Percentiles rank a stretch among this genome's conserved stretches.
Conservation (phyloP, 2,329 filamentous ascomycete species). For the Tolypocladium paradoxum region DNA sequence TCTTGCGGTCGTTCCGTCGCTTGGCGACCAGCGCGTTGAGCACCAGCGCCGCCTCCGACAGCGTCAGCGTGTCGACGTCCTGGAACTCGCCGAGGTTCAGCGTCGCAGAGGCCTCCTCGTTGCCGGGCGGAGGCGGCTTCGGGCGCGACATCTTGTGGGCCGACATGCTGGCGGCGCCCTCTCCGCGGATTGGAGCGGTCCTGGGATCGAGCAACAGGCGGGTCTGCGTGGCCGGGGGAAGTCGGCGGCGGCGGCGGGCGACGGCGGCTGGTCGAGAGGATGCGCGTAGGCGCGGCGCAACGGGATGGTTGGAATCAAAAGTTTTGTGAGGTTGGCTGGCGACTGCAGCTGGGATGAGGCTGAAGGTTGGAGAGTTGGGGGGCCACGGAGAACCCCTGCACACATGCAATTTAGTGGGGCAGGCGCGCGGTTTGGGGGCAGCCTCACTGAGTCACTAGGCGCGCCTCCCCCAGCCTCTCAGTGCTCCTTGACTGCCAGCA, state of each 20-base stretch:
- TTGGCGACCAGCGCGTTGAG: conserved; percentile 82
- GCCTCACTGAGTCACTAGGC: too few relatives aligned
- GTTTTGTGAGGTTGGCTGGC: not conserved
- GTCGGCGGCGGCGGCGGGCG: not conserved
- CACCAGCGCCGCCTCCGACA: conserved; percentile 85
- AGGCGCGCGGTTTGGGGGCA: not conserved
- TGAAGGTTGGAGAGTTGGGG: not conserved
- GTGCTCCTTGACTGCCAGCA: not conserved
- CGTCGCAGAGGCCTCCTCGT: conserved; percentile 75
- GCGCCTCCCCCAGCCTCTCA: not conserved
- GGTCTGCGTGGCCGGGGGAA: not conserved
- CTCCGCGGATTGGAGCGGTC: not conserved
- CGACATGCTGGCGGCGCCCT: conserved; percentile 12
- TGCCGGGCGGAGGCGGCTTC: conserved; percentile 60
- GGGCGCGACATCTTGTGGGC: conserved; percentile 47
- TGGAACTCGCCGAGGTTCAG: conserved; percentile 91
- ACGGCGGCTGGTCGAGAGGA: not conserved
- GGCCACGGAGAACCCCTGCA: not conserved
- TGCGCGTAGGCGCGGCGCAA: not conserved
- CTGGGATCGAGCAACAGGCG: not conserved
- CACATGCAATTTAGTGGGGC: conserved; percentile 1
- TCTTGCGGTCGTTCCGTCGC: conserved; percentile 67
- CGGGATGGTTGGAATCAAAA: not conserved
- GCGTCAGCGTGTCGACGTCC: conserved; percentile 78
- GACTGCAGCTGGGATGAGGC: not conserved